phyloP scores from a whole-genome alignment of 73 alveolate species.

The Stentor coeruleus region DNA sequence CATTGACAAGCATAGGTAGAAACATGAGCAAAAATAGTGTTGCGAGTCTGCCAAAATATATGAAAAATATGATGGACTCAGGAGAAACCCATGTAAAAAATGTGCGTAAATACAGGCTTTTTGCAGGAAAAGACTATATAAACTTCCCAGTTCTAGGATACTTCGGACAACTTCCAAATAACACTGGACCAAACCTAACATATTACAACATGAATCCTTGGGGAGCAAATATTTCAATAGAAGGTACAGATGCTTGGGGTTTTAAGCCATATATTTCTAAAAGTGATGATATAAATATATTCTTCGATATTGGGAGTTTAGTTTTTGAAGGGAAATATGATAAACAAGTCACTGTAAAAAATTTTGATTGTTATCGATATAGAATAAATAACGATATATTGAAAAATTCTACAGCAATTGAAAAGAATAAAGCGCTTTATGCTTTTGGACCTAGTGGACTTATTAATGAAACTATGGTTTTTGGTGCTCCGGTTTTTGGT shows the following conservation, averaged over 20 bases:
- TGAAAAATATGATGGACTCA: not conserved
- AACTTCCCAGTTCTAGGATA: not conserved
- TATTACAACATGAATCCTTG: conserved; percentile 20
- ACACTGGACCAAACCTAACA: not conserved
- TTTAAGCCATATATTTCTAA: not conserved
- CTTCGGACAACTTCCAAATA: not conserved
- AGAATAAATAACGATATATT: not conserved
- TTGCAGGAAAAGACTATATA: not conserved
- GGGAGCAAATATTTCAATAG: not conserved
- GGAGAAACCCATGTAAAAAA: not conserved
- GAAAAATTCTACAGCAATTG: not conserved
- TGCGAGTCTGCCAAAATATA: not conserved
- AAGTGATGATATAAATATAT: not conserved
- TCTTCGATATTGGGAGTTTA: not conserved
- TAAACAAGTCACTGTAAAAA: not conserved
- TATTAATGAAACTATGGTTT: not conserved
- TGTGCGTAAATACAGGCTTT: conserved; percentile 2
- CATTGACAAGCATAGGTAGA: not conserved
- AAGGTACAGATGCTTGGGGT: conserved; percentile 20
- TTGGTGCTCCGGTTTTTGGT: not conserved
- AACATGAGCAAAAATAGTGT: not conserved
- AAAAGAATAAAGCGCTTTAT: not conserved
- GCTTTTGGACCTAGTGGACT: conserved; percentile 19
- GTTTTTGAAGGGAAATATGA: not conserved
- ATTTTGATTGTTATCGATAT: not conserved